Base-by-base conservation (phyloP, 1,284 basidiomycete species). In the Phylloboletellus chloephorus region DNA sequence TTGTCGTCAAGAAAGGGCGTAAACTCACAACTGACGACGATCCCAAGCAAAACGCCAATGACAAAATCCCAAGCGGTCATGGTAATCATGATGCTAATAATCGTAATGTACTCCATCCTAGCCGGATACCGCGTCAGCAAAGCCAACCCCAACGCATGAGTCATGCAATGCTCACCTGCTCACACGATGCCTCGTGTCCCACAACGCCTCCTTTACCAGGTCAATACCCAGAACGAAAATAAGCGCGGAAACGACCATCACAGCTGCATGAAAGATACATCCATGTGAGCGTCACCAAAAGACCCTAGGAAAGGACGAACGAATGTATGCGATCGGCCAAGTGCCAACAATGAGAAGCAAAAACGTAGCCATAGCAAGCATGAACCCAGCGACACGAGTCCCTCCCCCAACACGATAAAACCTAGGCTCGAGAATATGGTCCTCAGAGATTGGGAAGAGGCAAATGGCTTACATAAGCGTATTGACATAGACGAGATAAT, bases 31-130 rank as follows among this genome's bases (percentile, higher is more conserved):
- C 90, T 91, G 41, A 92, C 79, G 43, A 95, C 69, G 56, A 97
- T 90, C 9, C 95, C 96, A 54, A 94, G 89, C 1, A 96, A 65
- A 1, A 98, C 88, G 2, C 95, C 95, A 48, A 88, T 81, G 20
- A 98, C 94, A 60, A 98, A 98, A 68, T 95, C 91, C 78, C 86
- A 95, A 3, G 79, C 72, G 2, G 89, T 91, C 94, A 97, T 98
- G 46, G 83, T 87, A 28, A 95, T 71, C 68, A 90, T 87, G 61
- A 89, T 88, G 47, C 81, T 82, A 16, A 77, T 61, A 41, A 88
- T 88, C 4, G 86, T 89, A 50, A 87, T 72, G 51, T 88, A 88
- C 55, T 88, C 85, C 37, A 69, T 71, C 58, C 78, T 82, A 36
- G 3, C 38, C 37, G 1, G 23, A 34, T 16, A 2, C 3, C 5